These are phyloP conservation scores for Calonectria crousiana DNA, from an alignment of 2,329 filamentous ascomycete species.

Conservation along the genomic window DNA sequence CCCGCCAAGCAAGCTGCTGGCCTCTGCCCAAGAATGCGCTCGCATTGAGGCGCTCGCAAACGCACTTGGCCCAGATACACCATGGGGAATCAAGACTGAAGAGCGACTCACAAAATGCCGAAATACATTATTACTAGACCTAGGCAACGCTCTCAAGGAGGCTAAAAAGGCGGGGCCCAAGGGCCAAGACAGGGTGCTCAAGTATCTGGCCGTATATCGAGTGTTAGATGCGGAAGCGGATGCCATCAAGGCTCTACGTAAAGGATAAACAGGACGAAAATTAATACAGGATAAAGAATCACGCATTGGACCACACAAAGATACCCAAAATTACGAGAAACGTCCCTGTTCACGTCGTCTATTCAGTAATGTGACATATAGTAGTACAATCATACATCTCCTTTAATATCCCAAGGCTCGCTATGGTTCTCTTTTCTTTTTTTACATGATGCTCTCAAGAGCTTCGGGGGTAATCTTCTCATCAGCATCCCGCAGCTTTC, in stretches of 20 bases:
- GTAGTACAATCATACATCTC: constrained; percentile 10
- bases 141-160: constrained; percentile 63
- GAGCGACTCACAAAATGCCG: constrained; percentile 66
- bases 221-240: constrained; percentile 64
- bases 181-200: constrained; percentile 62
- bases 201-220: constrained; percentile 66
- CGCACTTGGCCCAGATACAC: constrained; percentile 59
- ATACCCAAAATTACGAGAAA: constrained; percentile 44
- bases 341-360: constrained; percentile 31
- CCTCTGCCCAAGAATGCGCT: constrained; percentile 60
- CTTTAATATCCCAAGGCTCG: constrained; percentile 1
- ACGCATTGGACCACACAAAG: constrained; percentile 40
- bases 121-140: constrained; percentile 68
- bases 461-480: constrained; percentile 66
- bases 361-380: constrained; percentile 49
- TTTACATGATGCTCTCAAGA: constrained; percentile 67
- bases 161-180: constrained; percentile 56
- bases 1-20: constrained; percentile 60
- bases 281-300: constrained; percentile 33
- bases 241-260: constrained; percentile 61
- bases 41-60: constrained; percentile 57
- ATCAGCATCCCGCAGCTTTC: constrained; percentile 76
- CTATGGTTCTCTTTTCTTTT: constrained; percentile 43
- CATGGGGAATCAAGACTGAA: constrained; percentile 64
- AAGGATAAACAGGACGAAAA: constrained; percentile 43